Base-by-base conservation (phyloP, 164 flowering plant genomes). In the Tetracentron sinense region DNA sequence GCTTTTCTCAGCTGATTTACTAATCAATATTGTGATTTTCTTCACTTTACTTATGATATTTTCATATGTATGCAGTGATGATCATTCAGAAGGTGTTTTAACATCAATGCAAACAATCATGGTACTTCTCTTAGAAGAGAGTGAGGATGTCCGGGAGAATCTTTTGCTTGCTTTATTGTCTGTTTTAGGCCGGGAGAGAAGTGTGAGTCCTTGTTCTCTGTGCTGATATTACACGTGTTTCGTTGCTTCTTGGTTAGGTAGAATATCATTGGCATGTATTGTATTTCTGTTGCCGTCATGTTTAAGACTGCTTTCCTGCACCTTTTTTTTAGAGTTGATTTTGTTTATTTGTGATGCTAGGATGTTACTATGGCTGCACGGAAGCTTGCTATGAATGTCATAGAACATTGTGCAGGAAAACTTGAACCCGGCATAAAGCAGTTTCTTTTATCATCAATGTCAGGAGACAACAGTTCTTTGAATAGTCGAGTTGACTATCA, bases 61-160 rank as follows among this genome's bases (percentile, higher is more conserved):
- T 65, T 66, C 61, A 33, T n/a, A 27, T 31, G 23, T 42, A 7
- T 85, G 84, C 96, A 95, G 99, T 42, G 96, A 89, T 78, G 88
- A 81, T 68, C 97, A 95, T 75, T 86, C 87, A 26, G 96, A 84
- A 71, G 83, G 65, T 79, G 89, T 95, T 61, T 42, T 83, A 16
- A 79, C 80, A 54, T 85, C 96, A 60, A 95, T 95, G 96, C 83
- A 89, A 73, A 81, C 85, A 19, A 95, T 92, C 60, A 92, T 95
- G 97, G 74, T 71, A 55, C 86, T 87, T 78, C 84, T 95, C n/a
- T 63, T 95, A 57, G 97, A 95, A 68, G 99, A 95, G 73, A 92
- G 96, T 71, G 99, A 95, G 78, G 97, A 95, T 53, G 66, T 95
- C 38, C 75, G 64, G 7, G 97, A 89, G 73, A 88, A 84, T 59